These are phyloP conservation scores for Nigrospora oryzae DNA, from an alignment of 2,329 filamentous ascomycete species.

Conservation along the genomic window DNA sequence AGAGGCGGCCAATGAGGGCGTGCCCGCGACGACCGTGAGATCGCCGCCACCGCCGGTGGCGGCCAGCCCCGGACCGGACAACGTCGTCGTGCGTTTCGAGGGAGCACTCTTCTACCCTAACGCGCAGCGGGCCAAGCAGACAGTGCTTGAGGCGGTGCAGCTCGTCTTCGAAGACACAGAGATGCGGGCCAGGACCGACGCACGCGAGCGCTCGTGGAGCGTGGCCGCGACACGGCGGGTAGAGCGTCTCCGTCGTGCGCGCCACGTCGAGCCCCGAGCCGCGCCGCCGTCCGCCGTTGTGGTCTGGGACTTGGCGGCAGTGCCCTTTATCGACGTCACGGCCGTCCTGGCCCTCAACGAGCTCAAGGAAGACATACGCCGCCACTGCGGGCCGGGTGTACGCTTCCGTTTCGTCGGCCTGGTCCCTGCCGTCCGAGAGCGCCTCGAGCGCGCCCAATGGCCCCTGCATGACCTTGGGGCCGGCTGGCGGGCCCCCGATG, in stretches of 20 bases:
- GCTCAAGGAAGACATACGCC: conserved; percentile 19
- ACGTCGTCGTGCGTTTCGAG: conserved; percentile 48
- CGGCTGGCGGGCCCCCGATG: neutral
- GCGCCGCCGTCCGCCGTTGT: conserved; percentile 15
- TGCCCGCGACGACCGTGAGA: conserved; percentile 18
- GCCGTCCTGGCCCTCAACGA: conserved; percentile 19
- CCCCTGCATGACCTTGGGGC: conserved; percentile 14
- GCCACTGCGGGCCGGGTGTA: conserved; percentile 15
- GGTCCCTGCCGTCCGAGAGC: conserved; percentile 8
- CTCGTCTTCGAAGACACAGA: conserved; percentile 17
- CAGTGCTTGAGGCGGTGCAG: conserved; percentile 18
- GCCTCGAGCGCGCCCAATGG: conserved; percentile 19
- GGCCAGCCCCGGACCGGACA: conserved; percentile 23
- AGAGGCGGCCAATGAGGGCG: conserved; percentile 15
- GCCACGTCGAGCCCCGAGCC: conserved; percentile 10
- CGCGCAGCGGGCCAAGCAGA: conserved; percentile 33
- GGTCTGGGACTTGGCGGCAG: conserved; percentile 18
- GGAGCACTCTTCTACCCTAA: conserved; percentile 55
- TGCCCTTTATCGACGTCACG: conserved; percentile 20
- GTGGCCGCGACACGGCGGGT: conserved; percentile 18
- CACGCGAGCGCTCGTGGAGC: conserved; percentile 18
- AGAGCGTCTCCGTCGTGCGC: conserved; percentile 13
- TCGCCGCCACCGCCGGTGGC: conserved; percentile 9
- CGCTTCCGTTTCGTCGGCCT: conserved; percentile 18
- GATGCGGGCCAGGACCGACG: conserved; percentile 8